These are phyloP conservation scores for Pinus taeda DNA, from an alignment of 75 land plant species.

Conservation along the genomic window DNA sequence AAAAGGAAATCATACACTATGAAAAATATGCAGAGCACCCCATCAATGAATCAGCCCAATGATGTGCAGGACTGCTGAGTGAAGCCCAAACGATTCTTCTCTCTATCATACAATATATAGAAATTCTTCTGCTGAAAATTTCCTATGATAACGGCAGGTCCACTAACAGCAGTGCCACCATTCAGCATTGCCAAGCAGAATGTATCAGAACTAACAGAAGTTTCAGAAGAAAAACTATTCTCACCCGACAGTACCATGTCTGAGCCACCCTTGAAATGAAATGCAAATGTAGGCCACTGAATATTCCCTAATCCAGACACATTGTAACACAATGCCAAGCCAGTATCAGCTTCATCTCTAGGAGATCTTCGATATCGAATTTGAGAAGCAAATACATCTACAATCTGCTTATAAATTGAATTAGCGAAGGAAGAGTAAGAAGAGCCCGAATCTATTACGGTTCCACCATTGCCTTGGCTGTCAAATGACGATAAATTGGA, in stretches of 20 bases:
- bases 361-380: slow-evolving; percentile 15
- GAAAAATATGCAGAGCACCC: too few species aligned
- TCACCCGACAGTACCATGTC: slow-evolving; percentile 37
- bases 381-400: slow-evolving; percentile 20
- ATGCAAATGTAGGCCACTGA: slow-evolving; percentile 26
- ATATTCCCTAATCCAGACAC: slow-evolving; percentile 14
- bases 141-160: slow-evolving; percentile 56
- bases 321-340: slow-evolving; percentile 44
- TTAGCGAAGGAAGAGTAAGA: too few species aligned
- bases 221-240: slow-evolving; percentile 15
- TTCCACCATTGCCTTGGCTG: neutral
- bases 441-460: slow-evolving; percentile 47
- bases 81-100: slow-evolving; percentile 54
- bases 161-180: slow-evolving; percentile 4
- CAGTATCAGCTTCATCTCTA: neutral
- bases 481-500: too few species aligned
- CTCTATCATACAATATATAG: slow-evolving; percentile 54
- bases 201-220: neutral
- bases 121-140: slow-evolving; percentile 68
- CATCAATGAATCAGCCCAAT: too few species aligned
- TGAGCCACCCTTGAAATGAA: slow-evolving; percentile 57
- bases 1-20: too few species aligned
- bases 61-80: slow-evolving; percentile 17
- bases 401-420: slow-evolving; percentile 13
- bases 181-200: slow-evolving; percentile 28